These are phyloP conservation scores for Amylocarpus encephaloides DNA, from an alignment of 2,329 filamentous ascomycete genomes.

Conservation along the genomic window DNA sequence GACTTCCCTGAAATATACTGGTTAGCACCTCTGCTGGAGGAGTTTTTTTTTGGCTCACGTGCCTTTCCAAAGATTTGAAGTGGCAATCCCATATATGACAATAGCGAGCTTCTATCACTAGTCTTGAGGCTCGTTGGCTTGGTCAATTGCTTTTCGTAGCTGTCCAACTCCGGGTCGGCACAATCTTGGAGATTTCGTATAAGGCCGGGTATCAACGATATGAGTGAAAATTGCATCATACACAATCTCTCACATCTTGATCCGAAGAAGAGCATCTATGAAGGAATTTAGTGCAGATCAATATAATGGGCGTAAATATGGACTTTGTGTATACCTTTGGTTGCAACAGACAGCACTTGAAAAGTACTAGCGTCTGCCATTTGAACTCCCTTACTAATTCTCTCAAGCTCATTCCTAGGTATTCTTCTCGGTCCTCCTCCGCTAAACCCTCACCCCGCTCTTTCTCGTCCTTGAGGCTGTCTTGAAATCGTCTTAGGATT, in stretches of 20 bases:
- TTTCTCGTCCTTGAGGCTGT: slow-evolving; percentile 70
- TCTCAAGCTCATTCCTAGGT: slow-evolving; percentile 79
- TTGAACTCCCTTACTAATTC: slow-evolving; percentile 93
- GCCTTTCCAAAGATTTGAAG: slow-evolving; percentile 93
- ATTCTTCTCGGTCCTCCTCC: slow-evolving; percentile 76
- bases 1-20: slow-evolving; percentile 57
- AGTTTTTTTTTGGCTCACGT: slow-evolving; percentile 3
- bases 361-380: slow-evolving; percentile 85
- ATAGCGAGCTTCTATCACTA: slow-evolving; percentile 82
- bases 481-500: slow-evolving; percentile 85
- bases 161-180: slow-evolving; percentile 87
- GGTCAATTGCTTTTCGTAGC: slow-evolving; percentile 66
- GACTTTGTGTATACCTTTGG: slow-evolving; percentile 62
- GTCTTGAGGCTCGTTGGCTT: slow-evolving; percentile 82
- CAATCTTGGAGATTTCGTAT: slow-evolving; percentile 90
- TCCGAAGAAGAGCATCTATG: slow-evolving; percentile 94
- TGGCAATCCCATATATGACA: slow-evolving; percentile 91
- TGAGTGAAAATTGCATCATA: slow-evolving; percentile 96
- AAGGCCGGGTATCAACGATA: slow-evolving; percentile 90
- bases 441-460: slow-evolving; percentile 50
- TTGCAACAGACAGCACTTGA: slow-evolving; percentile 90
- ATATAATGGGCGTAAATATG: neutral
- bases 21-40: neutral
- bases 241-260: slow-evolving; percentile 93
- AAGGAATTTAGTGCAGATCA: slow-evolving; percentile 6